Percentiles rank a stretch among this genome's conserved stretches.
Conservation (phyloP, 2,329 filamentous ascomycete genomes). For the Dactylellina drechsleri region DNA sequence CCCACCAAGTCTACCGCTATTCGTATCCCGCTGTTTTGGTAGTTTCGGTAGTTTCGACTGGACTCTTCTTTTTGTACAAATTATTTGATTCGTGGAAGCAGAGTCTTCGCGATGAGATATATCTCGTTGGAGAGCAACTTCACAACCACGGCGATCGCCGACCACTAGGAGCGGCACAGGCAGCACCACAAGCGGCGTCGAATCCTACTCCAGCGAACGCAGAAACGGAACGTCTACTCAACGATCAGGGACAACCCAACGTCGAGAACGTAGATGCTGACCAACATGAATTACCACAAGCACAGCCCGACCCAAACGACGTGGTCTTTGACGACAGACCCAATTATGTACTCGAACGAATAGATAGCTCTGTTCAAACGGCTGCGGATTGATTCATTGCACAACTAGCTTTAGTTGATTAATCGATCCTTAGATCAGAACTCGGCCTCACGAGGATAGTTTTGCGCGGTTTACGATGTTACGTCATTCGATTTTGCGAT, state of each 20-base stretch:
- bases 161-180: slow-evolving; percentile 15
- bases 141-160: slow-evolving; percentile 85
- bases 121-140: slow-evolving; percentile 90
- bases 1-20: slow-evolving; percentile 67
- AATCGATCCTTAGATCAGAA: too few relatives aligned
- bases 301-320: slow-evolving; percentile 10
- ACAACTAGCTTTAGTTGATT: neutral
- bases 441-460: too few relatives aligned
- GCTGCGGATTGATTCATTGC: slow-evolving; percentile 21
- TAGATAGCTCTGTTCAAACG: slow-evolving; percentile 41
- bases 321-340: slow-evolving; percentile 19
- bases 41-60: slow-evolving; percentile 59
- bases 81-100: slow-evolving; percentile 80
- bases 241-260: slow-evolving; percentile 22
- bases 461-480: too few relatives aligned
- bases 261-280: slow-evolving; percentile 9
- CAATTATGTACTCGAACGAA: slow-evolving; percentile 29
- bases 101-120: slow-evolving; percentile 90
- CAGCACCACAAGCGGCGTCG: neutral
- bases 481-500: too few relatives aligned
- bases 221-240: slow-evolving; percentile 31
- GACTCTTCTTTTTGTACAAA: slow-evolving; percentile 60
- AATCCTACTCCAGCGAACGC: neutral
- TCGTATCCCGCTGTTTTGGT: slow-evolving; percentile 74
- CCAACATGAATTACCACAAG: slow-evolving; percentile 9